phyloP scores from a whole-genome alignment of 495 filamentous ascomycete genomes.

The Friedmanniomyces simplex region DNA sequence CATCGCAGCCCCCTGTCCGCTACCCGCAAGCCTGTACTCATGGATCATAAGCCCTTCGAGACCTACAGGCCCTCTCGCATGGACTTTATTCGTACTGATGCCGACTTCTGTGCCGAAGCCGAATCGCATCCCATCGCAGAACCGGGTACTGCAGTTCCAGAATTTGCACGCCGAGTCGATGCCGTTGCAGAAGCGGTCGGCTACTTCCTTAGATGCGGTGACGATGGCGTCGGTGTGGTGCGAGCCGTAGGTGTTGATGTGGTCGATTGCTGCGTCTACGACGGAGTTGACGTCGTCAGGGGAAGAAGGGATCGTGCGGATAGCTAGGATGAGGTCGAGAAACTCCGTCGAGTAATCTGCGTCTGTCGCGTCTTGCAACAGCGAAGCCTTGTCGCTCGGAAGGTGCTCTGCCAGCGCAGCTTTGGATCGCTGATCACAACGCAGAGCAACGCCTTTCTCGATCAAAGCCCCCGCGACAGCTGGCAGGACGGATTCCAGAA shows the following conservation, averaged over 20 bases:
- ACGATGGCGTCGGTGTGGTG: constrained; percentile 93
- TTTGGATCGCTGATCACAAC: constrained; percentile 64
- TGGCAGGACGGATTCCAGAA: constrained; percentile 59
- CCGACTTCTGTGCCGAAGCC: constrained; percentile 97
- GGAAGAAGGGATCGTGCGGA: constrained; percentile 58
- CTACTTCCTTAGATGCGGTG: constrained; percentile 52
- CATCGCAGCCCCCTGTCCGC: constrained; percentile 62
- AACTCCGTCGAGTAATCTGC: constrained; percentile 84
- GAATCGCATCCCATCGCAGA: constrained; percentile 93
- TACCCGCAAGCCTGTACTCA: constrained; percentile 78
- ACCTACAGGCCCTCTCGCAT: constrained; percentile 85
- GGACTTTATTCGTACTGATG: constrained; percentile 98
- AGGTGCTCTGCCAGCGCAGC: constrained; percentile 41
- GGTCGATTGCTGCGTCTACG: constrained; percentile 61
- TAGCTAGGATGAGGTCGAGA: constrained; percentile 69
- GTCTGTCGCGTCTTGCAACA: constrained; percentile 54
- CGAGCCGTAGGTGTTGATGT: constrained; percentile 87
- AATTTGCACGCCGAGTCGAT: constrained; percentile 90
- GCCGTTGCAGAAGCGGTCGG: constrained; percentile 67
- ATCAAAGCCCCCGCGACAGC: constrained; percentile 59
- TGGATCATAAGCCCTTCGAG: constrained; percentile 94
- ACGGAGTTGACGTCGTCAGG: constrained; percentile 23
- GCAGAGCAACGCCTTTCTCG: constrained; percentile 66
- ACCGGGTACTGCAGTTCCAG: constrained; percentile 91
- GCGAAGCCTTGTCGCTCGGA: constrained; percentile 29